phyloP scores from a whole-genome alignment of 2,329 filamentous ascomycete species.

The Aspergillus sp. region DNA sequence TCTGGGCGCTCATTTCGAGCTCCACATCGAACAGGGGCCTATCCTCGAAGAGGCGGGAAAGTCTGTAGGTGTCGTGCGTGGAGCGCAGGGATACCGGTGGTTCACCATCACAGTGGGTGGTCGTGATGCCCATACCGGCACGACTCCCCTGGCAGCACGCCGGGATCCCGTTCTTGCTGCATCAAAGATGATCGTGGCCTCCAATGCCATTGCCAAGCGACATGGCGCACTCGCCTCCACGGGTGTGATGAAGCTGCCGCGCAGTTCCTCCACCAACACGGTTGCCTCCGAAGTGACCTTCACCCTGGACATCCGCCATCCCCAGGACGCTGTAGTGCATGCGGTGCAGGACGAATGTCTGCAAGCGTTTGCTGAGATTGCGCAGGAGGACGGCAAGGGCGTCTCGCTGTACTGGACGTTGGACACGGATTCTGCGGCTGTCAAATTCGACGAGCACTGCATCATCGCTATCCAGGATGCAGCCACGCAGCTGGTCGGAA shows the following conservation, averaged over 20 bases:
- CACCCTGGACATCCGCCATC: slow-evolving; percentile 65
- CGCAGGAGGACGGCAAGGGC: slow-evolving; percentile 54
- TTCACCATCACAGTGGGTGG: slow-evolving; percentile 65
- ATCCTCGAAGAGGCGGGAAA: slow-evolving; percentile 63
- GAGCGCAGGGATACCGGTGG: slow-evolving; percentile 71
- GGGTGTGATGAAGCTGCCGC: slow-evolving; percentile 63
- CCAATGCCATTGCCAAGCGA: slow-evolving; percentile 60
- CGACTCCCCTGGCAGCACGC: slow-evolving; percentile 63
- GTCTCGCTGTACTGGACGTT: slow-evolving; percentile 56
- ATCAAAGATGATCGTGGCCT: slow-evolving; percentile 64
- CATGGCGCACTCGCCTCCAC: slow-evolving; percentile 63
- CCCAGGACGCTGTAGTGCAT: slow-evolving; percentile 55
- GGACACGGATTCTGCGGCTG: slow-evolving; percentile 59
- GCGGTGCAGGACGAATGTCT: slow-evolving; percentile 57
- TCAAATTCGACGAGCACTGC: slow-evolving; percentile 64
- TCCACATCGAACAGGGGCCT: slow-evolving; percentile 79
- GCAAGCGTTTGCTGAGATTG: slow-evolving; percentile 57
- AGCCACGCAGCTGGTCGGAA: slow-evolving; percentile 56
- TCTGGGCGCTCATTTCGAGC: slow-evolving; percentile 74
- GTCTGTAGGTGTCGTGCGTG: slow-evolving; percentile 66
- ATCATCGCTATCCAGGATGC: slow-evolving; percentile 61
- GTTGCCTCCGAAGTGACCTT: slow-evolving; percentile 66
- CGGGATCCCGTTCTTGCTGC: slow-evolving; percentile 66
- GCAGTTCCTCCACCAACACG: slow-evolving; percentile 66
- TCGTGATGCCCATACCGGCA: slow-evolving; percentile 69